Base-by-base conservation (phyloP, 2,329 filamentous ascomycete species). In the Curvularia lunata region DNA sequence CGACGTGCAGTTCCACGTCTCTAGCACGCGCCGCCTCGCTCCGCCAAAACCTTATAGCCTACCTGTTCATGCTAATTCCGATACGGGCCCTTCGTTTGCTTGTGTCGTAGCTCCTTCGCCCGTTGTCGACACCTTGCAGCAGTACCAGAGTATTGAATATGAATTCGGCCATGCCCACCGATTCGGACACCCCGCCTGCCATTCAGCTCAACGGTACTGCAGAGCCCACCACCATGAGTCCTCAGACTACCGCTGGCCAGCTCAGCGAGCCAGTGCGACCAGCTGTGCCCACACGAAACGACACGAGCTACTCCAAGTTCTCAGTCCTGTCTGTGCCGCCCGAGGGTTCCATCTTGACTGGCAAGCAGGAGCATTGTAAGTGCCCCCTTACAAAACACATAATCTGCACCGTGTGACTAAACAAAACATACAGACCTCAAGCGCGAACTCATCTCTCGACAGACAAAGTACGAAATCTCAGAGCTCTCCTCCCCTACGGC, bases 361-460 rank as follows among this genome's bases (percentile, higher is more conserved):
- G 95, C 66, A 98, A 97, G 80, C 94, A 99, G 84, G 95, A 99
- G 77, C 95, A 99, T 77, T 99, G 92, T 96, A 77, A 70, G 88
- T 59, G 38, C 49, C 40, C 60, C 42, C 23, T 50, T 30, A 42
- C 42, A 37, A 18, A 10, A n/a, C 34, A 43, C 38, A 48, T 30
- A 37, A 18, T 16, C 49, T 32, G 18, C 23, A 9, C 13, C 10
- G 32, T 28, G 32, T 30, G n/a, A 43, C 58, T 69, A 23, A 68
- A 68, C 59, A 27, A 13, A 13, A 6, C 18, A 7, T 13, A 28
- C 73, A 96, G 92, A 99, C 75, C 88, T 99, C 67, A 99, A 99
- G 81, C 88, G 95, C 73, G 95, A 99, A 77, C 89, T 99, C 71
- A 88, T 99, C 62, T 89, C 90, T 51, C 87, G 91, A 73, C 94